Conservation (phyloP, 192 early-diverging fungal genomes). For the Tieghemiomyces parasiticus region DNA sequence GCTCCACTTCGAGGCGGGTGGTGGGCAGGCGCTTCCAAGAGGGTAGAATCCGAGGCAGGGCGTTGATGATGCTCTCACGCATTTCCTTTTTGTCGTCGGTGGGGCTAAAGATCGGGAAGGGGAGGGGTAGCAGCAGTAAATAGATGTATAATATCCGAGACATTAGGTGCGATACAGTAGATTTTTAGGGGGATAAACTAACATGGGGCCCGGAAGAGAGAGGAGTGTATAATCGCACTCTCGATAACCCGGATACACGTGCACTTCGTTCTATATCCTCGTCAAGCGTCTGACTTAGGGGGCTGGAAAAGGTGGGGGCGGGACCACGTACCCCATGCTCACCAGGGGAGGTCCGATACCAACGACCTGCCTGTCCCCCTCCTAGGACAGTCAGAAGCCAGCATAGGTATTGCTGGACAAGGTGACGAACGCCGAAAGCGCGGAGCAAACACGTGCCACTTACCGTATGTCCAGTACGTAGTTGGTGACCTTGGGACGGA, state of each 20-base stretch:
- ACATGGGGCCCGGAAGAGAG: too few species aligned
- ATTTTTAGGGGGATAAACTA: too few species aligned
- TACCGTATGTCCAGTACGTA: neutral
- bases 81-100: neutral
- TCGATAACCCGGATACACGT: too few species aligned
- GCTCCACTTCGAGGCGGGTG: conserved; percentile 20
- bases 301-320: too few species aligned
- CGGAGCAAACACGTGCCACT: neutral
- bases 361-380: neutral
- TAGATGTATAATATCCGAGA: neutral
- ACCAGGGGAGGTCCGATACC: too few species aligned
- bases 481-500: neutral
- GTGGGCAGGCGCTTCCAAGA: conserved; percentile 13
- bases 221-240: too few species aligned
- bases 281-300: too few species aligned
- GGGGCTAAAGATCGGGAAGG: neutral
- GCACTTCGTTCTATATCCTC: too few species aligned
- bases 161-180: too few species aligned
- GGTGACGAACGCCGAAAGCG: neutral
- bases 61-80: neutral
- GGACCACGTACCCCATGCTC: too few species aligned
- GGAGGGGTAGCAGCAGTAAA: neutral
- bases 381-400: neutral
- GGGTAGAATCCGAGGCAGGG: conserved; percentile 12
- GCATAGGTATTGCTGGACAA: neutral